Evolutionary conservation across 2,329 filamentous ascomycete species (phyloP).

Genomic region (Aspergillus sp.): DNA sequence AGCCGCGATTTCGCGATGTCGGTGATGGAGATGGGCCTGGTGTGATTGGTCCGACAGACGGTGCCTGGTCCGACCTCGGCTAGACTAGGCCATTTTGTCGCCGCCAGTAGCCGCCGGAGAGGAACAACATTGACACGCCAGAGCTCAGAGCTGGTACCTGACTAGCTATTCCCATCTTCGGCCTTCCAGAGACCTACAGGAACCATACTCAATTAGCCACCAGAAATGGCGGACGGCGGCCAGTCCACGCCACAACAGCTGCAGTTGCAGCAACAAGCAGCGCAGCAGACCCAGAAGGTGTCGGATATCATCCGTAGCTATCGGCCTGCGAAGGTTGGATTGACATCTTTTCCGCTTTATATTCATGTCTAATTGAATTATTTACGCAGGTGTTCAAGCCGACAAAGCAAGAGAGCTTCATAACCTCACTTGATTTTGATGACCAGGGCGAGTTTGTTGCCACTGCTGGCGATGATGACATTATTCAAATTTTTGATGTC

Average conservation of each 20-base stretch:
- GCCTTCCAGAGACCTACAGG: too few species aligned
- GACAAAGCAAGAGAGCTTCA: slow-evolving; percentile 54
- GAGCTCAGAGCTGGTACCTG: neutral
- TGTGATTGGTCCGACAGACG: neutral
- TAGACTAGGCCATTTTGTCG: slow-evolving; percentile 3
- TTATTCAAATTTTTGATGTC: slow-evolving; percentile 92
- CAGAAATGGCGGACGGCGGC: slow-evolving; percentile 30
- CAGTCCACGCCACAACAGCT: slow-evolving; percentile 23
- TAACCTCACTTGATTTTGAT: slow-evolving; percentile 94
- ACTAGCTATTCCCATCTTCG: too few species aligned
- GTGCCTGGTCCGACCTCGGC: slow-evolving; percentile 16
- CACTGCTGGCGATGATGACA: slow-evolving; percentile 89
- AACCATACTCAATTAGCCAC: neutral
- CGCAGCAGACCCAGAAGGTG: slow-evolving; percentile 60
- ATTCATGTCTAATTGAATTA: slow-evolving; percentile 11
- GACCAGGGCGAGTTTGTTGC: slow-evolving; percentile 91
- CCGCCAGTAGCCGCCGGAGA: slow-evolving; percentile 18
- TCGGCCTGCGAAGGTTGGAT: slow-evolving; percentile 72
- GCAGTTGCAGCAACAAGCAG: slow-evolving; percentile 26
- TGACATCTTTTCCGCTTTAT: neutral
- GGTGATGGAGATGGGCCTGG: slow-evolving; percentile 5
- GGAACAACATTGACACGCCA: slow-evolving; percentile 18
- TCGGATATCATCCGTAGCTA: slow-evolving; percentile 76
- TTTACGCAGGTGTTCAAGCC: slow-evolving; percentile 31
- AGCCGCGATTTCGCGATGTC: slow-evolving; percentile 1